Base-by-base conservation (phyloP, 2,329 filamentous ascomycete genomes). In the Catunica adiposa region DNA sequence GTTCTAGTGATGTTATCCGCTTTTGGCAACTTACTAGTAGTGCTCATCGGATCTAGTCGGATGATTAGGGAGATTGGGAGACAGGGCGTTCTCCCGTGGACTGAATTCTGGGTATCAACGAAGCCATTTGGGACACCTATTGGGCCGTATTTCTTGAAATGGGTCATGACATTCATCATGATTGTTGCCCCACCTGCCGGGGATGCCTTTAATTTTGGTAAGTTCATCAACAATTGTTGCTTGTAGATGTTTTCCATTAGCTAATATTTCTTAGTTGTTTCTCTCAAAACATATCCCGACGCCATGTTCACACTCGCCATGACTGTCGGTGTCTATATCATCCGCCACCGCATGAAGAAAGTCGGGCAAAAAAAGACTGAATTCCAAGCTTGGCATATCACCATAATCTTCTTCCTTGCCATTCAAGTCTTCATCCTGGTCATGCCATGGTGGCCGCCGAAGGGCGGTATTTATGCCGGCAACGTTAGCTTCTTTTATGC, bases 401-500 rank as follows among this genome's bases (percentile, higher is more conserved):
- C 75, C 0, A 65, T 86, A 1, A 62, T 75, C 6, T 83, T 86
- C 65, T 79, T 74, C 51, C 73, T 82, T 48, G 63, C 78, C 0
- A 67, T 79, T 0, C 76, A 83, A 53, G 56, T 80, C 0, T 86
- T 79, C 58, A 68, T 85, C 47, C 67, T 87, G 1, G 72, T 80
- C 15, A 84, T 84, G 73, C 83, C 83, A 0, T 87, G 83, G 83
- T 83, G 80, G 60, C 83, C 83, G 1, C 84, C 83, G 0, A 69
- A 71, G 0, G 73, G 70, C 0, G 83, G 83, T 0, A 69, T 69
- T 0, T 73, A 75, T 34, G 78, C 75, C 0, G 83, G 82, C 0
- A 77, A 82, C 56, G 82, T 86, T 1, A 82, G 76, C 54, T 87
- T 88, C 66, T 87, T 79, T 78, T 88, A 86, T 60, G 82, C 73